A percentile compares a stretch with the other conserved stretches of the same genome.
Evolutionary conservation across 768 basidiomycete genomes (phyloP).

Genomic region (Lactifluus subvellereus): DNA sequence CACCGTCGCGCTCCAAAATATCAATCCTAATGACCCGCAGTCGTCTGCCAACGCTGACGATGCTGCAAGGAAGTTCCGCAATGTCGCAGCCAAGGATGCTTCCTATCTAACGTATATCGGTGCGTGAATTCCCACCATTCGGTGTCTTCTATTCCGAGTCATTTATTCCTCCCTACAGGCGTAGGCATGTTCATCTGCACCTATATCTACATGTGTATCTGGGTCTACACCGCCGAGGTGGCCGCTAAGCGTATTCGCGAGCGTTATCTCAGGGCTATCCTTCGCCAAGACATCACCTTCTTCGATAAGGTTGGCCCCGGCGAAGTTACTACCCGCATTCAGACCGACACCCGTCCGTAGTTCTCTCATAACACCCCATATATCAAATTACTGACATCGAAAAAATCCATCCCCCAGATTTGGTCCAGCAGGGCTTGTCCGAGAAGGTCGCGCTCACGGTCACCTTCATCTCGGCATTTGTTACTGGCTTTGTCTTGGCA

Average conservation of each 20-base stretch:
- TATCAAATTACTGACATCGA: background rate
- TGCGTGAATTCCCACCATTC: slow-evolving; percentile 28
- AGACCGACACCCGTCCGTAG: slow-evolving; percentile 73
- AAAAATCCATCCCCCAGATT: slow-evolving; percentile 40
- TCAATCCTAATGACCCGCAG: slow-evolving; percentile 28
- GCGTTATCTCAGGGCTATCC: slow-evolving; percentile 67
- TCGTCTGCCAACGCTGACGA: slow-evolving; percentile 30
- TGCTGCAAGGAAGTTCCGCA: slow-evolving; percentile 46
- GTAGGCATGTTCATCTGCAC: slow-evolving; percentile 70
- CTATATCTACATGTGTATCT: slow-evolving; percentile 63
- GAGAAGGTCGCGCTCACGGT: slow-evolving; percentile 79
- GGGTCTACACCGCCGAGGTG: slow-evolving; percentile 75
- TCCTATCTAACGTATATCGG: slow-evolving; percentile 64
- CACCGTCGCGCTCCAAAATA: slow-evolving; percentile 27
- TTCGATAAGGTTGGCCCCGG: slow-evolving; percentile 92
- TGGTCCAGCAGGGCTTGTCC: slow-evolving; percentile 87
- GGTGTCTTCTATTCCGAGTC: background rate
- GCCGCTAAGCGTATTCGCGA: slow-evolving; percentile 84
- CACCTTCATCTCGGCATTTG: too few species aligned
- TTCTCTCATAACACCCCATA: background rate
- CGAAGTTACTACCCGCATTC: slow-evolving; percentile 90
- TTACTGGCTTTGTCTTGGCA: too few species aligned
- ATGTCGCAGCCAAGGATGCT: slow-evolving; percentile 49
- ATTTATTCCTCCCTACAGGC: slow-evolving; percentile 39
- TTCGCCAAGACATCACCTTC: slow-evolving; percentile 84